Evolutionary conservation across 139 green algal genomes (phyloP).

Genomic region (Haematococcus lacustris): DNA sequence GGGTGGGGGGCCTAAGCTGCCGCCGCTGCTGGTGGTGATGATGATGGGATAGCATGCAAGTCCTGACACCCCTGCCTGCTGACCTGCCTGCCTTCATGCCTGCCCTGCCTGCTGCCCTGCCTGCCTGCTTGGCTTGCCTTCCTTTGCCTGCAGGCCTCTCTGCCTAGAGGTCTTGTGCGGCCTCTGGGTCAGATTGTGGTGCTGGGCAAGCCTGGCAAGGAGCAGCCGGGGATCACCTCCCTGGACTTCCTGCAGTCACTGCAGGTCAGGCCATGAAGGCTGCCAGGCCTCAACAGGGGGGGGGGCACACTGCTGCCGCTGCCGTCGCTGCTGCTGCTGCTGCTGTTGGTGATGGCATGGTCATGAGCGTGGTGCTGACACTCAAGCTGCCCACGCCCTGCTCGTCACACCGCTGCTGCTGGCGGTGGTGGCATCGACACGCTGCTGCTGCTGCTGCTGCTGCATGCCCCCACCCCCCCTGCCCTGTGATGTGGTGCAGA

Average conservation of each 20-base stretch:
- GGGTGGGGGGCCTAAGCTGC: not conserved
- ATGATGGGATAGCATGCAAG: not conserved
- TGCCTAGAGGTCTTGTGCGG: not conserved
- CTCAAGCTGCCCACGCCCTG: too few species aligned
- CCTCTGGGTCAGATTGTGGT: not conserved
- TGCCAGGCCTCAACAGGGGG: not conserved
- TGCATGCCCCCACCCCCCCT: not conserved
- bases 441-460: not conserved
- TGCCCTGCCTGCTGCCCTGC: not conserved
- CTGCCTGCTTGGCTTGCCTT: not conserved
- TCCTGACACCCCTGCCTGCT: not conserved
- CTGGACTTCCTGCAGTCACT: not conserved
- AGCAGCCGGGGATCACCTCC: not conserved
- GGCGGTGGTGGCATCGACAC: not conserved
- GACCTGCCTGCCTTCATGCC: not conserved
- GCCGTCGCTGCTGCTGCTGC: not conserved
- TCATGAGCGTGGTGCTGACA: not conserved
- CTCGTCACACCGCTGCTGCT: not conserved
- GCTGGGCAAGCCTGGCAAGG: not conserved
- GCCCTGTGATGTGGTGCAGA: not conserved
- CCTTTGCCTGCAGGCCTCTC: not conserved
- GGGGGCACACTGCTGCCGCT: not conserved
- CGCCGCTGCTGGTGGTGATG: not conserved
- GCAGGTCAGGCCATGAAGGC: not conserved
- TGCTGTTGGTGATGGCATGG: not conserved